Conservation (phyloP, 805 yeast genomes). For the Metschnikowia orientalis region DNA sequence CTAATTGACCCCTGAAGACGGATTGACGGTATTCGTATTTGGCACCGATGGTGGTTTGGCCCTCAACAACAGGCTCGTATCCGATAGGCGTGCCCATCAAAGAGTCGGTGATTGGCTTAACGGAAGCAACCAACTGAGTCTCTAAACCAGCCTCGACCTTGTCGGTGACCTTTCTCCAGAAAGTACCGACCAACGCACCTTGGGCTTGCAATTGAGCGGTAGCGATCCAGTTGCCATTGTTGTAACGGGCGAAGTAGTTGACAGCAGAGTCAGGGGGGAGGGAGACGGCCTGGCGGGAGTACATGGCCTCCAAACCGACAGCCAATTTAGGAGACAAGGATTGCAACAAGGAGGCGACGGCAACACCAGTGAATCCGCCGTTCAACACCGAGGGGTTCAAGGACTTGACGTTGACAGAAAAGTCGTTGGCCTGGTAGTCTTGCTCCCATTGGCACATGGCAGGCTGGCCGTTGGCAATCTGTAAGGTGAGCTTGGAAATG, state of each 20-base stretch:
- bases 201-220: conserved; percentile 91
- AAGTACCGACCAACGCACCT: conserved; percentile 83
- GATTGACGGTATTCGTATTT: conserved; percentile 97
- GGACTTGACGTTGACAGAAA: conserved; percentile 82
- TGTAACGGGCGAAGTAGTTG: conserved; percentile 86
- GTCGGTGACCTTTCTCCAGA: conserved; percentile 91
- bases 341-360: conserved; percentile 88
- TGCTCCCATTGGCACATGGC: conserved; percentile 95
- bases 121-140: conserved; percentile 72
- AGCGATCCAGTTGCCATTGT: conserved; percentile 85
- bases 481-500: conserved; percentile 80
- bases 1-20: conserved; percentile 91
- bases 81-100: conserved; percentile 78
- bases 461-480: conserved; percentile 84
- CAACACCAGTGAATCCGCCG: conserved; percentile 82
- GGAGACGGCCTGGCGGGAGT: conserved; percentile 64
- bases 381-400: conserved; percentile 80
- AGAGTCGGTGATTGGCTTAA: conserved; percentile 69
- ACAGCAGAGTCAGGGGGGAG: conserved; percentile 87
- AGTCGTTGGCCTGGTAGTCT: conserved; percentile 87
- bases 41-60: conserved; percentile 90
- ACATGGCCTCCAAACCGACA: conserved; percentile 88
- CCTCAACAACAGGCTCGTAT: conserved; percentile 81
- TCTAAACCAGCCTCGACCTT: conserved; percentile 94
- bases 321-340: conserved; percentile 79